phyloP scores from a whole-genome alignment of 495 filamentous ascomycete genomes.

The Aspergillus leporis region DNA sequence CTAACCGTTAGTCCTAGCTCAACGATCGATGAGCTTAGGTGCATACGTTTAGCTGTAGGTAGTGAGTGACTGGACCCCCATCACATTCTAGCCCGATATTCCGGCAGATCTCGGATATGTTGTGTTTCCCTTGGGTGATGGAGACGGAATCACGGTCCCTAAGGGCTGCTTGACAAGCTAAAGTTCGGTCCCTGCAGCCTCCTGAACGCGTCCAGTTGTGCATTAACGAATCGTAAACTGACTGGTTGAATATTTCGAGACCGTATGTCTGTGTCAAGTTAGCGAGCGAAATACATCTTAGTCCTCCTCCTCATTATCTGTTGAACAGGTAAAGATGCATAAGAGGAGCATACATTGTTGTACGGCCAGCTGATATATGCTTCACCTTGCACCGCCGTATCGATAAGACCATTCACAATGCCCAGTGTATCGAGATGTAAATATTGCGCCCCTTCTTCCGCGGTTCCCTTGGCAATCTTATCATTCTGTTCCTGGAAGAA shows the following conservation, averaged over 20 bases:
- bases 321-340: too few species aligned
- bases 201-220: slow-evolving; percentile 41
- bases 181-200: slow-evolving; percentile 55
- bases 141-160: slow-evolving; percentile 13
- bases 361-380: slow-evolving; percentile 61
- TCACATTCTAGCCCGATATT: not conserved
- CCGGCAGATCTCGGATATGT: slow-evolving; percentile 2
- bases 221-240: slow-evolving; percentile 36
- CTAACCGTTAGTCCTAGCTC: not conserved
- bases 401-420: slow-evolving; percentile 66
- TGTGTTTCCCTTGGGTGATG: not conserved
- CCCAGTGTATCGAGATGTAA: slow-evolving; percentile 35
- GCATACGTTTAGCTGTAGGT: not conserved
- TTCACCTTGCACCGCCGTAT: slow-evolving; percentile 59
- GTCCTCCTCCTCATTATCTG: too few species aligned
- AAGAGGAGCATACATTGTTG: slow-evolving; percentile 46
- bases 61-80: not conserved
- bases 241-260: slow-evolving; percentile 54
- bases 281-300: too few species aligned
- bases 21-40: not conserved
- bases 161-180: slow-evolving; percentile 36
- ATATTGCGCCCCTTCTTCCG: slow-evolving; percentile 15
- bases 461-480: slow-evolving; percentile 36
- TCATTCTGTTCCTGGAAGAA: slow-evolving; percentile 61
- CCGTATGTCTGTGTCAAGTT: slow-evolving; percentile 51